Base-by-base conservation (phyloP, 768 basidiomycete genomes). In the Calocybe indica region DNA sequence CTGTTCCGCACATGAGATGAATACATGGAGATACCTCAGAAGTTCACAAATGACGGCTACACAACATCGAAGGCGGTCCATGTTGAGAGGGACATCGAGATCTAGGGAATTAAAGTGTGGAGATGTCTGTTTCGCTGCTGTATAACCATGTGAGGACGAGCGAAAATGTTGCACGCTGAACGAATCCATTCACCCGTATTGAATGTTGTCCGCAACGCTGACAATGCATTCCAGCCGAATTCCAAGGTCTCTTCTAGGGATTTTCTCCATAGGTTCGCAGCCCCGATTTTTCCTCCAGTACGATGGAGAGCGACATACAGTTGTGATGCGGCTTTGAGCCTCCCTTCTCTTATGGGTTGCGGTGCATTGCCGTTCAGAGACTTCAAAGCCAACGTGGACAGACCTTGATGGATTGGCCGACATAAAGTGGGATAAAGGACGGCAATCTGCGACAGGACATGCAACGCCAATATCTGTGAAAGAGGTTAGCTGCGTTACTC, bases 231-330 rank as follows among this genome's bases (percentile, higher is more conserved):
- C 80, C 80, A 83, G n/a, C 78, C 80, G 56, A 83, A 80, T 0
- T 66, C 67, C 42, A 92, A 50, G 1, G 82, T 80, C 29, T 84
- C 84, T 42, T 90, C 86, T 22, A 91, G 49, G 11, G 80, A 80
- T 55, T 85, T 88, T 52, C 83, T 75, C 90, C 90, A 92, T 5
- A 85, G 55, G 44, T 70, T 77, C 8, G 79, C 71, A 11, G 82
- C 81, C 22, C 83, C 86, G 7, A 88, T 81, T 63, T 90, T 92
- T 6, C 91, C 90, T 14, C 88, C 88, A 0, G 85, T 82, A 29
- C 78, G 65, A 61, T 84, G 84, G 5, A 92, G 70, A 15, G 72
- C 65, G 3, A 82, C 66, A 48, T 83, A 86, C 14, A 92, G 70
- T 13, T 66, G 59, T 5, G 80, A 80, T 2, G 83, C 74, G 10